Evolutionary conservation across 2,329 filamentous ascomycete genomes (phyloP).

Genomic region (Phyllosticta paracitricarpa): DNA sequence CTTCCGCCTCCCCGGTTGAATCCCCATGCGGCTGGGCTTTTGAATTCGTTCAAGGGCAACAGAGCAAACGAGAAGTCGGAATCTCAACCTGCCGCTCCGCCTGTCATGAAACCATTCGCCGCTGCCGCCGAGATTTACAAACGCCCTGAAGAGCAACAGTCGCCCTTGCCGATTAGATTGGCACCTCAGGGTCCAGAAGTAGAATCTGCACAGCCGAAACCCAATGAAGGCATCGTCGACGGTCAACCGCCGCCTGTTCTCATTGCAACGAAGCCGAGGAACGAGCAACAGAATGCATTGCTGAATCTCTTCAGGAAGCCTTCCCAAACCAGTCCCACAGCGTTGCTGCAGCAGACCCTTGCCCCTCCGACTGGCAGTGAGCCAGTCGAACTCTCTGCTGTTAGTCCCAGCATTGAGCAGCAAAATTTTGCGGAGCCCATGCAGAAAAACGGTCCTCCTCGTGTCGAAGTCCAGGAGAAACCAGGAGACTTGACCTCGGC

Average conservation of each 20-base stretch:
- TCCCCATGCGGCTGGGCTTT: slow-evolving; percentile 46
- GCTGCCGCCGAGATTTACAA: slow-evolving; percentile 10
- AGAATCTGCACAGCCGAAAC: neutral
- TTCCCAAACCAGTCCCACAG: slow-evolving; percentile 7
- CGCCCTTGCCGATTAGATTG: slow-evolving; percentile 1
- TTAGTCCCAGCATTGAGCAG: slow-evolving; percentile 20
- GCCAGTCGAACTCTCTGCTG: slow-evolving; percentile 38
- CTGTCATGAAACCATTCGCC: slow-evolving; percentile 5
- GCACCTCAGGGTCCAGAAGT: slow-evolving; percentile 8
- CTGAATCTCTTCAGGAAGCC: slow-evolving; percentile 33
- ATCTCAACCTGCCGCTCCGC: slow-evolving; percentile 10
- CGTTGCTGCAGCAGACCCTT: slow-evolving; percentile 11
- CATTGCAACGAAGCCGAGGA: slow-evolving; percentile 23
- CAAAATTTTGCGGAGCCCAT: neutral
- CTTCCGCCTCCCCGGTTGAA: slow-evolving; percentile 49
- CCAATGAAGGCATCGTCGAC: neutral
- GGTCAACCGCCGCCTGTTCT: slow-evolving; percentile 1
- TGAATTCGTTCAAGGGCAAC: slow-evolving; percentile 46
- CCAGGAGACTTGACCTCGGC: slow-evolving; percentile 18
- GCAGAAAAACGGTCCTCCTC: neutral
- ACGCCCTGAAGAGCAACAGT: neutral
- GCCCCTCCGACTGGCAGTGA: slow-evolving; percentile 14
- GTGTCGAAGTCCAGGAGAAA: slow-evolving; percentile 9
- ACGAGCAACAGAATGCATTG: slow-evolving; percentile 35
- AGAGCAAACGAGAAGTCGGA: slow-evolving; percentile 16